These are phyloP conservation scores for Ceratocystiopsis minuta DNA, from an alignment of 2,329 filamentous ascomycete genomes.

Conservation along the genomic window DNA sequence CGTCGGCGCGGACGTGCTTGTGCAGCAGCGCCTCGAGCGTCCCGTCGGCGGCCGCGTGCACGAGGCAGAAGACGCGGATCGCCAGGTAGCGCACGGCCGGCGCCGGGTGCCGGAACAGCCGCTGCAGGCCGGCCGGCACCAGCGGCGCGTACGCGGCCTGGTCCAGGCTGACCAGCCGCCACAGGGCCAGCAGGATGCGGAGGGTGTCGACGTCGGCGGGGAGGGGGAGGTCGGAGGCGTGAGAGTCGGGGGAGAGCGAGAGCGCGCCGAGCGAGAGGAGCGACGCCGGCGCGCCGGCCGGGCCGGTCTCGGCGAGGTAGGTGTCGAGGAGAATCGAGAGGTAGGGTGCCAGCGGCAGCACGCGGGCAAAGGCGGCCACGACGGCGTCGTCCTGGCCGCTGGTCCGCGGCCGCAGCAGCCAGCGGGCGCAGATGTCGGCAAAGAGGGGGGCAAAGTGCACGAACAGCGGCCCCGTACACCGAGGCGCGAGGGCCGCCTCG, in stretches of 20 bases:
- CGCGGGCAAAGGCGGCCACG: conserved; percentile 57
- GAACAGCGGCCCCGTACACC: conserved; percentile 57
- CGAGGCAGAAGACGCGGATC: conserved; percentile 61
- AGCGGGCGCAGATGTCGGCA: conserved; percentile 67
- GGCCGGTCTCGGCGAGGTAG: conserved; percentile 16
- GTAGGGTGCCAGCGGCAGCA: conserved; percentile 68
- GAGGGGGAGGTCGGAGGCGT: conserved; percentile 5
- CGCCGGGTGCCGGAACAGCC: conserved; percentile 43
- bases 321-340: conserved; percentile 52
- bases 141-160: conserved; percentile 45
- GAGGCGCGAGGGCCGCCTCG: conserved; percentile 47
- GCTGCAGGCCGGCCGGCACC: conserved; percentile 46
- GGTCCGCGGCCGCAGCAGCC: conserved; percentile 36
- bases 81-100: conserved; percentile 59
- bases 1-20: conserved; percentile 42
- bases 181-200: conserved; percentile 45
- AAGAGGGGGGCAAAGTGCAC: conserved; percentile 57
- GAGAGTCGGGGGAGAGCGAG: neutral
- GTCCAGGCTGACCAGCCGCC: conserved; percentile 66
- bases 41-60: conserved; percentile 62
- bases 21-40: conserved; percentile 56
- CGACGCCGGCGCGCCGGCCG: neutral
- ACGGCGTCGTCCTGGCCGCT: conserved; percentile 23
- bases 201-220: conserved; percentile 13
- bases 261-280: conserved; percentile 1